Conservation (phyloP, 176 grass and related monocot species). For the Carex littledalei region DNA sequence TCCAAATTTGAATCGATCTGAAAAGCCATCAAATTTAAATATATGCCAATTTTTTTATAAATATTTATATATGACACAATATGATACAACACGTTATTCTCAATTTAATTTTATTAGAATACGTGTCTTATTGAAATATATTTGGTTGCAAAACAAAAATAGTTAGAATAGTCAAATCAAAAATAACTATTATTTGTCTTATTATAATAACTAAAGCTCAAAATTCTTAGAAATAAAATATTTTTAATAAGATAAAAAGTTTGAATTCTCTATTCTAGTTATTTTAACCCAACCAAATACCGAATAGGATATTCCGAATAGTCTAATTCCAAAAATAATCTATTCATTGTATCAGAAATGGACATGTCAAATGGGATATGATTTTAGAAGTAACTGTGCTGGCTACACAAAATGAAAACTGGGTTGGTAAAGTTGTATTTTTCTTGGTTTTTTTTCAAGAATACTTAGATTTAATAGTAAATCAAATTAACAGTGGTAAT, state of each 20-base stretch:
- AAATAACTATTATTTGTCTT: no score
- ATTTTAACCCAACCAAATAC: no score
- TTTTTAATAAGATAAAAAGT: no score
- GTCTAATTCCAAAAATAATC: no score
- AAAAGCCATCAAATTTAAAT: neutral
- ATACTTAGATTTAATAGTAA: neutral
- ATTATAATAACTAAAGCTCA: no score
- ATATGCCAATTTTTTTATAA: no score
- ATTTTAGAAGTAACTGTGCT: neutral
- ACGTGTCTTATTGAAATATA: neutral
- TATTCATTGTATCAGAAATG: neutral
- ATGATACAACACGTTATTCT: neutral
- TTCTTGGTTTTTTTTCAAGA: neutral
- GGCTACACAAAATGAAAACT: neutral
- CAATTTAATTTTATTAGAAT: neutral
- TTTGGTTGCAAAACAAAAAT: no score
- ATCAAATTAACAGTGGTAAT: neutral
- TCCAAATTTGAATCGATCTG: neutral
- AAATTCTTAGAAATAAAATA: no score
- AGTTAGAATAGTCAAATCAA: no score
- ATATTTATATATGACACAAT: neutral
- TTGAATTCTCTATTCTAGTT: no score
- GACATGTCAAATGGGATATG: neutral
- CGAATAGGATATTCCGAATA: no score
- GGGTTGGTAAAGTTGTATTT: neutral